phyloP scores from a whole-genome alignment of 2,329 filamentous ascomycete species.

The Colletotrichum sp. region DNA sequence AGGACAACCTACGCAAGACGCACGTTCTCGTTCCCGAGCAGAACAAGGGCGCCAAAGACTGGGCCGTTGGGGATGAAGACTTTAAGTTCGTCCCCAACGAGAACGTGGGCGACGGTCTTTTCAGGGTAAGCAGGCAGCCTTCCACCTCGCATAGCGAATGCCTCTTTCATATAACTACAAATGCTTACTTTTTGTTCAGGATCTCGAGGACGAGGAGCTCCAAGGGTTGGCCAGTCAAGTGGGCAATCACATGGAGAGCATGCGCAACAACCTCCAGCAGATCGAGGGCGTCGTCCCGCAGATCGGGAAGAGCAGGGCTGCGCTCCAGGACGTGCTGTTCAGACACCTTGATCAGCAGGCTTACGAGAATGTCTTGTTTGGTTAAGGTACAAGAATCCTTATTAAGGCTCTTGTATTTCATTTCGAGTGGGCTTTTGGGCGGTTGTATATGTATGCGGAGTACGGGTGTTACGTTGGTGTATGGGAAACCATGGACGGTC shows the following conservation, averaged over 20 bases:
- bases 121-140: constrained; percentile 31
- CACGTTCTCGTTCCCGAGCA: constrained; percentile 53
- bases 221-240: constrained; percentile 52
- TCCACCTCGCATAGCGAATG: accelerated
- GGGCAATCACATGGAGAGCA: constrained; percentile 60
- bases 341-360: constrained; percentile 47
- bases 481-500: neutral
- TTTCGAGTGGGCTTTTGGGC: neutral
- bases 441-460: neutral
- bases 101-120: constrained; percentile 24
- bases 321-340: constrained; percentile 53
- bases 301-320: constrained; percentile 51
- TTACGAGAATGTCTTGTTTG: constrained; percentile 55
- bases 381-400: constrained; percentile 21
- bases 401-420: neutral
- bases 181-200: constrained; percentile 27
- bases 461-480: neutral
- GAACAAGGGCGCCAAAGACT: constrained; percentile 6
- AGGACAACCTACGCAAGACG: constrained; percentile 52
- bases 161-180: neutral
- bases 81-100: constrained; percentile 22
- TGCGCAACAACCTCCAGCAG: constrained; percentile 58
- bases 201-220: constrained; percentile 47
- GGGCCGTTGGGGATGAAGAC: neutral
- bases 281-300: constrained; percentile 56